Conservation (phyloP, 2,329 filamentous ascomycete genomes). For the Lasiodiplodia citricola region DNA sequence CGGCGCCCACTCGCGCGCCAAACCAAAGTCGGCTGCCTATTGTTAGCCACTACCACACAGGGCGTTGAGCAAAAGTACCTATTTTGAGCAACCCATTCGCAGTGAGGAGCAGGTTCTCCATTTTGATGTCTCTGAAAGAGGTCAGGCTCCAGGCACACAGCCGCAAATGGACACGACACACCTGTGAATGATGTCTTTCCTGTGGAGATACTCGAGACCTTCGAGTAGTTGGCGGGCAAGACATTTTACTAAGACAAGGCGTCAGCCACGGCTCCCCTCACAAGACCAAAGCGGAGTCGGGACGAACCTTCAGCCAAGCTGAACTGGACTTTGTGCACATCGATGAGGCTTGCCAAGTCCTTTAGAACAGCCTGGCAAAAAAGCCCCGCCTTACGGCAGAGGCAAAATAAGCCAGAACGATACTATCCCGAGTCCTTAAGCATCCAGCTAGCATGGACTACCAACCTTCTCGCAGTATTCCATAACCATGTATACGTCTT, state of each 20-base stretch:
- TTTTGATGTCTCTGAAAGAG: conserved; percentile 40
- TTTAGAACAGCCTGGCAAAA: conserved; percentile 31
- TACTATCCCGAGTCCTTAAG: conserved; percentile 30
- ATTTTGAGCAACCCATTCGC: conserved; percentile 43
- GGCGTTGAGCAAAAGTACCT: conserved; percentile 31
- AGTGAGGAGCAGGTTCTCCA: conserved; percentile 44
- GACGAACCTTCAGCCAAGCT: conserved; percentile 39
- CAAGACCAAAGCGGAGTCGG: neutral
- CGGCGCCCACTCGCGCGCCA: conserved; percentile 41
- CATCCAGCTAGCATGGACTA: neutral
- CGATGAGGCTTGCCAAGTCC: conserved; percentile 44
- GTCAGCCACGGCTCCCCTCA: conserved; percentile 2
- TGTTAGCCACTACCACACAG: neutral
- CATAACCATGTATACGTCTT: conserved; percentile 46
- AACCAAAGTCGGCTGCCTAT: conserved; percentile 40
- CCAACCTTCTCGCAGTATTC: conserved; percentile 45
- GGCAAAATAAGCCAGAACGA: conserved; percentile 41
- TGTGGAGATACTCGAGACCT: conserved; percentile 45
- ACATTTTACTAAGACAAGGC: conserved; percentile 36
- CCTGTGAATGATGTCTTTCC: conserved; percentile 42
- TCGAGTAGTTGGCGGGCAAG: conserved; percentile 45
- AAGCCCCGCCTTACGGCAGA: conserved; percentile 32
- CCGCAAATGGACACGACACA: conserved; percentile 1
- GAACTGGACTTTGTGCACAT: conserved; percentile 41
- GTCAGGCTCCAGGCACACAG: conserved; percentile 27